Percentiles rank a stretch among this genome's conserved stretches.
phyloP scores from a whole-genome alignment of 208 protist genomes.

The Leptomonas pyrrhocoris region DNA sequence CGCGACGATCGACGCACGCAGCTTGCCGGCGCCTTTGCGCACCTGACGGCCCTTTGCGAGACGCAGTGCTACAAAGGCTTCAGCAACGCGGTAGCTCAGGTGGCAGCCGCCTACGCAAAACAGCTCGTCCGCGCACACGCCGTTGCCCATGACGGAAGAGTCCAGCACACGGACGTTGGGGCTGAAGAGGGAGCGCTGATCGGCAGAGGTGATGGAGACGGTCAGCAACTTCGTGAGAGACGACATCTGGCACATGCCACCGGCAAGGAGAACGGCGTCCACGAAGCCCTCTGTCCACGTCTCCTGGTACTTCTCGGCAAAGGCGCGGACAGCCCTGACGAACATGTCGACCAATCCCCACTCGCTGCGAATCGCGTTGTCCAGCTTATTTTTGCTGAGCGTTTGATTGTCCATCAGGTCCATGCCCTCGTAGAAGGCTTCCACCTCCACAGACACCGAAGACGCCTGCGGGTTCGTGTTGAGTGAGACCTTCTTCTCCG shows the following conservation, averaged over 20 bases:
- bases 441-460: slow-evolving; percentile 78
- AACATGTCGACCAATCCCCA: slow-evolving; percentile 70
- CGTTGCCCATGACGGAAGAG: slow-evolving; percentile 42
- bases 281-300: slow-evolving; percentile 31
- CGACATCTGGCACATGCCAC: slow-evolving; percentile 82
- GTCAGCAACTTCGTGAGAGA: slow-evolving; percentile 50
- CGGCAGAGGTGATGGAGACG: slow-evolving; percentile 29
- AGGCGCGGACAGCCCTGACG: slow-evolving; percentile 57
- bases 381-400: slow-evolving; percentile 66
- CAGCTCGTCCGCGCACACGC: slow-evolving; percentile 69
- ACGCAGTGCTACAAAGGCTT: slow-evolving; percentile 17
- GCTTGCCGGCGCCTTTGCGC: slow-evolving; percentile 28
- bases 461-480: slow-evolving; percentile 62
- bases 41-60: slow-evolving; percentile 16
- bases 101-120: slow-evolving; percentile 70
- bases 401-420: slow-evolving; percentile 84
- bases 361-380: slow-evolving; percentile 66
- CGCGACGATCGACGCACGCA: slow-evolving; percentile 17
- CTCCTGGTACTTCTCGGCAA: slow-evolving; percentile 32
- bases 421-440: slow-evolving; percentile 89
- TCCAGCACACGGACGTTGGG: slow-evolving; percentile 38
- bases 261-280: slow-evolving; percentile 63
- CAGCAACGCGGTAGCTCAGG: slow-evolving; percentile 61
- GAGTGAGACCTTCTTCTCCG: slow-evolving; percentile 83
- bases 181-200: slow-evolving; percentile 25